A percentile compares a stretch with the other conserved stretches of the same genome.
These are phyloP conservation scores for Sordariomycetes sp. DNA, from an alignment of 2,329 filamentous ascomycete species.

Conservation along the genomic window DNA sequence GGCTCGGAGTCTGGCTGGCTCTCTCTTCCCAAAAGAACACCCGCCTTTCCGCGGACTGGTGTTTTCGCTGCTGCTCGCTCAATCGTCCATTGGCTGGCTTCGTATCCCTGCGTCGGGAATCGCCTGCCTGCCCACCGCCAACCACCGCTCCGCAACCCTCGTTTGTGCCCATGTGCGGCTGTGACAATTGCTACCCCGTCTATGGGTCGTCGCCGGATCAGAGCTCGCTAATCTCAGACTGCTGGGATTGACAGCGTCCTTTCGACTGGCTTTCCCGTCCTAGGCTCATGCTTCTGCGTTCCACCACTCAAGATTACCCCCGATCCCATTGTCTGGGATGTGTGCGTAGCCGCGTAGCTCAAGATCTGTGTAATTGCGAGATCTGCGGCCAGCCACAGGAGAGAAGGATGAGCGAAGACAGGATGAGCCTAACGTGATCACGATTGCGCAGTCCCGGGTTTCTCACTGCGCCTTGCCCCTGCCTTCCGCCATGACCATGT, in stretches of 20 bases:
- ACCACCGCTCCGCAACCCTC: background rate
- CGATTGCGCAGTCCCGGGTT: background rate
- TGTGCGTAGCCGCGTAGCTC: background rate
- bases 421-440: background rate
- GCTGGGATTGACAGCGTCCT: background rate
- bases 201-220: background rate
- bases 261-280: background rate
- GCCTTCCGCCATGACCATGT: background rate
- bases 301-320: background rate
- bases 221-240: background rate
- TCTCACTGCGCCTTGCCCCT: background rate
- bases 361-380: background rate
- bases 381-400: background rate
- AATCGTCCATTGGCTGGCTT: background rate
- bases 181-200: background rate
- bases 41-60: background rate
- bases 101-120: background rate
- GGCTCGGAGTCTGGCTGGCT: background rate
- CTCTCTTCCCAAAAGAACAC: background rate
- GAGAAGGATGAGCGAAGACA: background rate
- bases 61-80: background rate
- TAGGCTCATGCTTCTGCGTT: background rate
- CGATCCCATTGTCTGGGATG: background rate
- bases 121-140: background rate
- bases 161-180: background rate